phyloP scores from a whole-genome alignment of 768 basidiomycete genomes.

The Macrolepiota fuliginosa region DNA sequence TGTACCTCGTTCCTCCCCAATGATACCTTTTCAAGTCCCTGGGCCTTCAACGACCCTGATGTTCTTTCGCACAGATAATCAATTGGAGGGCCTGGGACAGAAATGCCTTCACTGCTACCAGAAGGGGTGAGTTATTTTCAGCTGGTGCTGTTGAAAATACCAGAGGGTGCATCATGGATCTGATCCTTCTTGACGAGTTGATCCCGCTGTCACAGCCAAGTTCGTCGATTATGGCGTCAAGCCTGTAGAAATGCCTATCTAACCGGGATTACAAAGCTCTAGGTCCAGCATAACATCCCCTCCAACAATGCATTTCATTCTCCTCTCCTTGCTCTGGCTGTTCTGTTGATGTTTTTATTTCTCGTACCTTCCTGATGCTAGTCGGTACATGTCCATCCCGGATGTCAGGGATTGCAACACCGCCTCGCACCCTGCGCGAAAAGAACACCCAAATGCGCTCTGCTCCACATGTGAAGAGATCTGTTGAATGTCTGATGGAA shows the following conservation, averaged over 20 bases:
- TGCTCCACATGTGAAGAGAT: too few relatives aligned
- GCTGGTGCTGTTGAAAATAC: neutral
- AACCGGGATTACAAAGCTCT: neutral
- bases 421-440: too few relatives aligned
- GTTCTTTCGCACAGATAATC: neutral
- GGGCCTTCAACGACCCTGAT: neutral
- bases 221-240: neutral
- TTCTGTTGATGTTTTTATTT: too few relatives aligned
- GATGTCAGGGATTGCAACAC: too few relatives aligned
- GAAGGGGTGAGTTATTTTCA: conserved; percentile 1
- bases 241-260: neutral
- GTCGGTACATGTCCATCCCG: too few relatives aligned
- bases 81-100: neutral
- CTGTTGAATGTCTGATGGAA: too few relatives aligned
- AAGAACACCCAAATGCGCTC: too few relatives aligned
- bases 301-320: too few relatives aligned
- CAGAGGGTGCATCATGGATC: neutral
- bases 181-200: neutral
- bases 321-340: too few relatives aligned
- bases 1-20: too few relatives aligned
- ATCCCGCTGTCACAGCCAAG: neutral
- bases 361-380: too few relatives aligned
- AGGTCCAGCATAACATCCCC: neutral
- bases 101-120: neutral
- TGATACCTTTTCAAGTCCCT: too few relatives aligned